Evolutionary conservation across 2,329 filamentous ascomycete species (phyloP).

Genomic region (Aureobasidium melanogenum): DNA sequence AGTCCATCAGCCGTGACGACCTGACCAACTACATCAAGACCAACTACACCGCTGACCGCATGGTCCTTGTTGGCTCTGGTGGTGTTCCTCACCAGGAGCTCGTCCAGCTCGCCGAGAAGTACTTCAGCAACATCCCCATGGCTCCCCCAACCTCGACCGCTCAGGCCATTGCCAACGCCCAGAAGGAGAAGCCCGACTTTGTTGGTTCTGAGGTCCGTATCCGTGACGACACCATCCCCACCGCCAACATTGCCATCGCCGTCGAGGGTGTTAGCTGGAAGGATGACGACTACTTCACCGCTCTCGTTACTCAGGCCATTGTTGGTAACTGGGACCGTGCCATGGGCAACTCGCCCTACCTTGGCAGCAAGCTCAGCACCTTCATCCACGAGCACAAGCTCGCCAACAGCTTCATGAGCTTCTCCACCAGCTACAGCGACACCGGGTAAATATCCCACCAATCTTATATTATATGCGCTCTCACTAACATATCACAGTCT

Average conservation of each 20-base stretch:
- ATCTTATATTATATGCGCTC: neutral
- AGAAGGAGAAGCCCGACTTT: conserved; percentile 87
- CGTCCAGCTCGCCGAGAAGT: conserved; percentile 91
- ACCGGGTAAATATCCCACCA: conserved; percentile 63
- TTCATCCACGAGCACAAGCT: conserved; percentile 91
- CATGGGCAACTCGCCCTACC: conserved; percentile 93
- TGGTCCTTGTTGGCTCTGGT: conserved; percentile 94
- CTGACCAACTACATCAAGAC: conserved; percentile 95
- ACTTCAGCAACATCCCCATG: conserved; percentile 74
- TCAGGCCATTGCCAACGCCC: conserved; percentile 59
- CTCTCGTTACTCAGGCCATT: conserved; percentile 92
- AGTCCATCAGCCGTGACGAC: conserved; percentile 86
- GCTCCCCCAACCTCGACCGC: conserved; percentile 67
- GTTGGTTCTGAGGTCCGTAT: conserved; percentile 92
- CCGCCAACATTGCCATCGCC: conserved; percentile 95
- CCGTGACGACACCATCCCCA: conserved; percentile 90
- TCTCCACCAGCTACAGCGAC: conserved; percentile 98
- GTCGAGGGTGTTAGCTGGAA: conserved; percentile 99
- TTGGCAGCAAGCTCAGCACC: conserved; percentile 95
- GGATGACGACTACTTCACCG: conserved; percentile 98
- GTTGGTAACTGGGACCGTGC: conserved; percentile 99
- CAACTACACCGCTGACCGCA: conserved; percentile 99
- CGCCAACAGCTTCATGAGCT: conserved; percentile 99
- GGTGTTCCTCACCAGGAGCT: conserved; percentile 90
- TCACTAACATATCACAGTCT: conserved; percentile 53